These are phyloP conservation scores for Cystobasidium pallidum DNA, from an alignment of 1,284 basidiomycete genomes.

Conservation along the genomic window DNA sequence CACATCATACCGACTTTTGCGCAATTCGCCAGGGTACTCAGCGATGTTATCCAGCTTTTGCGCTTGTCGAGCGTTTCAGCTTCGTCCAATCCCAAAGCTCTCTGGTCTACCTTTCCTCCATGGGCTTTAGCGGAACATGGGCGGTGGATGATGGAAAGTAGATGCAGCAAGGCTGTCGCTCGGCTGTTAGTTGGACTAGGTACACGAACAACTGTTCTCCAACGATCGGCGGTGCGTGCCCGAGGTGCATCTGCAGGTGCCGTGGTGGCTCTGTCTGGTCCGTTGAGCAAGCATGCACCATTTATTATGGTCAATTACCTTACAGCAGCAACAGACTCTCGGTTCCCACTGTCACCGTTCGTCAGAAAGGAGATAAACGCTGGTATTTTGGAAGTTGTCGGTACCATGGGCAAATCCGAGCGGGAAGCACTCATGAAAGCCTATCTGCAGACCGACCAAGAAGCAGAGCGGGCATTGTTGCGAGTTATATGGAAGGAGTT, in stretches of 20 bases:
- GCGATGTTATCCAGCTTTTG: conserved; percentile 42
- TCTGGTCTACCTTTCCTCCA: conserved; percentile 44
- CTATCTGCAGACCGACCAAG: conserved; percentile 49
- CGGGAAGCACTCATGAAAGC: conserved; percentile 52
- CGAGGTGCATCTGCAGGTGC: background rate
- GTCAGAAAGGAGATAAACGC: conserved; percentile 47
- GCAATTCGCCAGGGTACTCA: conserved; percentile 44
- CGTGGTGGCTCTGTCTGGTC: conserved; percentile 46
- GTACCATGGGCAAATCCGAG: conserved; percentile 52
- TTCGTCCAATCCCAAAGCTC: background rate
- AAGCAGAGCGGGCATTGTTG: conserved; percentile 50
- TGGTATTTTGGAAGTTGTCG: conserved; percentile 51
- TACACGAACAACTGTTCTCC: conserved; percentile 46
- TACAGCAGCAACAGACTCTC: conserved; percentile 45
- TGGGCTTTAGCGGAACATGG: conserved; percentile 48
- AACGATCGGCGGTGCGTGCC: conserved; percentile 40
- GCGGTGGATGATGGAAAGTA: conserved; percentile 5
- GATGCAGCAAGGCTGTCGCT: conserved; percentile 46
- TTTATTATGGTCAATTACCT: conserved; percentile 52
- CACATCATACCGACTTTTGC: conserved; percentile 50
- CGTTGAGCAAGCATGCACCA: conserved; percentile 53
- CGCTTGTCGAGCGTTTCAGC: conserved; percentile 45
- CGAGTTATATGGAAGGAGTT: conserved; percentile 49
- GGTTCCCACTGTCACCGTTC: conserved; percentile 46
- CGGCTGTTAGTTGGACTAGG: conserved; percentile 49